Percentiles rank a stretch among this genome's conserved stretches.
These are phyloP conservation scores for Angomonas desouzai DNA, from an alignment of 208 protist genomes.

Conservation along the genomic window DNA sequence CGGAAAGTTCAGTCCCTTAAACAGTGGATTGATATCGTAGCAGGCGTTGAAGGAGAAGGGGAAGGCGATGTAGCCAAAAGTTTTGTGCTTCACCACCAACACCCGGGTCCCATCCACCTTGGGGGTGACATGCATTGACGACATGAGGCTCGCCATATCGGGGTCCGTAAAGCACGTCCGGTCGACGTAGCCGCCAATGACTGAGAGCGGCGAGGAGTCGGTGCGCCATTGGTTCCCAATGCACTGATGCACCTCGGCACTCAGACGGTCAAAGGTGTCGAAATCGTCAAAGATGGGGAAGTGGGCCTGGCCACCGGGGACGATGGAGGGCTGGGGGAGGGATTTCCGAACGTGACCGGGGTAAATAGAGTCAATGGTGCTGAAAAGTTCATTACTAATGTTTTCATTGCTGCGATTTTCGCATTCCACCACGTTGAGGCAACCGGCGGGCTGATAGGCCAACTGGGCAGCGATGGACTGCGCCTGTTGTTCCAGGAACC, in stretches of 20 bases:
- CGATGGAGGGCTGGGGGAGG: neutral
- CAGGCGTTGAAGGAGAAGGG: constrained; percentile 61
- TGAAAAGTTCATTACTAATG: constrained; percentile 39
- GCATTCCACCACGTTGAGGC: constrained; percentile 46
- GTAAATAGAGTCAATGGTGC: constrained; percentile 44
- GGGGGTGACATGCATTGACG: constrained; percentile 59
- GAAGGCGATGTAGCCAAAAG: constrained; percentile 70
- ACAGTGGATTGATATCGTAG: constrained; percentile 73
- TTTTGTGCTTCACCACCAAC: constrained; percentile 65
- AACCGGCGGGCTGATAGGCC: constrained; percentile 57
- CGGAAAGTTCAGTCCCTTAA: constrained; percentile 30
- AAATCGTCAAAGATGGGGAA: constrained; percentile 56
- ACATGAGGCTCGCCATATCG: constrained; percentile 27
- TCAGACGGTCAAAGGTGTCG: constrained; percentile 49
- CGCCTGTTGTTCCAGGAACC: constrained; percentile 66
- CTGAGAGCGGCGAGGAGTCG: constrained; percentile 69
- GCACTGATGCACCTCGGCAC: constrained; percentile 47
- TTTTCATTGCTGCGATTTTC: constrained; percentile 31
- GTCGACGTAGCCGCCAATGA: constrained; percentile 73
- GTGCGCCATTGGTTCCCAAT: constrained; percentile 65
- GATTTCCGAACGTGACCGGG: constrained; percentile 9
- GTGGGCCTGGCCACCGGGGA: neutral
- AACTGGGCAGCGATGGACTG: constrained; percentile 51
- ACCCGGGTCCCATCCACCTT: constrained; percentile 81
- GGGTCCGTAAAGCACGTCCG: constrained; percentile 41